Conservation (phyloP, 345 rosid genomes). For the Diplotaxis tenuifolia region DNA sequence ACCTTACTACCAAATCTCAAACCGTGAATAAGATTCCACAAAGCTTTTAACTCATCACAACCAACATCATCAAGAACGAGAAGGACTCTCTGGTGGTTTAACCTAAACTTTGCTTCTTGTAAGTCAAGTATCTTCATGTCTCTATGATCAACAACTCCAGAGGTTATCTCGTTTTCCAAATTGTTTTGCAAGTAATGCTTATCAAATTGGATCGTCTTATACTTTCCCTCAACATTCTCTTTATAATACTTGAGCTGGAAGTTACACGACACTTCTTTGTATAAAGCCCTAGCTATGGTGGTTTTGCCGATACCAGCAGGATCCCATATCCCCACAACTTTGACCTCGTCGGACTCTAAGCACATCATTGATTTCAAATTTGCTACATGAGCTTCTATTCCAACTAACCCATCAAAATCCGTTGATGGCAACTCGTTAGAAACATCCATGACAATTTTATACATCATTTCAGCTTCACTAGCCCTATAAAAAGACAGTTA, state of each 20-base stretch:
- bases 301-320: constrained; percentile 17
- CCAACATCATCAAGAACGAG: constrained; percentile 9
- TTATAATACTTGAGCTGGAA: constrained; percentile 6
- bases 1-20: constrained; percentile 18
- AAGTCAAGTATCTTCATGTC: background rate
- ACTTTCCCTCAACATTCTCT: background rate
- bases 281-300: constrained; percentile 14
- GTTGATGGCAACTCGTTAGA: constrained; percentile 12
- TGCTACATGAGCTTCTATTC: constrained; percentile 6
- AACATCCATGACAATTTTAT: background rate
- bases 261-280: background rate
- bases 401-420: constrained; percentile 3
- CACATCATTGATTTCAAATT: background rate
- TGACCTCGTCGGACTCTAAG: constrained; percentile 5
- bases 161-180: background rate
- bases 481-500: background rate
- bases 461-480: constrained; percentile 4
- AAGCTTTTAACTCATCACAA: background rate
- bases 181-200: background rate
- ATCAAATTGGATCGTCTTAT: background rate
- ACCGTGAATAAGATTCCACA: background rate
- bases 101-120: background rate
- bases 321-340: constrained; percentile 1
- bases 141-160: constrained; percentile 1
- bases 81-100: constrained; percentile 15